These are phyloP conservation scores for Xerocomellus dryophilus DNA, from an alignment of 768 basidiomycete species.

Conservation along the genomic window DNA sequence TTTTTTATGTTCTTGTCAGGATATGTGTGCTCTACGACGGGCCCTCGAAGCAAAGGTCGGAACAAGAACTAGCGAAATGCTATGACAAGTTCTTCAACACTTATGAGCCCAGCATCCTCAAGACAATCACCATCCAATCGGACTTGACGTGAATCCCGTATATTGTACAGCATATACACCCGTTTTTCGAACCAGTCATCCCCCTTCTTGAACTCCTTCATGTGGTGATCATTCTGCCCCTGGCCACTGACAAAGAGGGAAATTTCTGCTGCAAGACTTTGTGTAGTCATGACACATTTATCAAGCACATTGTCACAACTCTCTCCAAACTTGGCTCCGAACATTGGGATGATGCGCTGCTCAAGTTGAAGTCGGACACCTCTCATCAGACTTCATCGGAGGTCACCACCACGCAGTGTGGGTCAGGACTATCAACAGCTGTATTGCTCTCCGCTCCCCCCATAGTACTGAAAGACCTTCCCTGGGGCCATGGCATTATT, in stretches of 20 bases:
- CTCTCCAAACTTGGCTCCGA: too few relatives aligned
- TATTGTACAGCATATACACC: background rate
- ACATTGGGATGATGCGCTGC: too few relatives aligned
- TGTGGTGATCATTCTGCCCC: background rate
- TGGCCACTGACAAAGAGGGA: background rate
- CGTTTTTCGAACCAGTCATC: background rate
- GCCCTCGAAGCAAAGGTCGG: background rate
- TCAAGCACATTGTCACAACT: background rate
- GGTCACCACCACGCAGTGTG: too few relatives aligned
- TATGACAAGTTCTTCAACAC: conserved; percentile 6
- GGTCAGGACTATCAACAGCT: too few relatives aligned
- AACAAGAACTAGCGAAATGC: background rate
- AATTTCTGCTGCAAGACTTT: background rate
- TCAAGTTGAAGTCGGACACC: too few relatives aligned
- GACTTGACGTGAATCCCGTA: background rate
- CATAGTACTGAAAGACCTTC: too few relatives aligned
- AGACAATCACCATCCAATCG: background rate
- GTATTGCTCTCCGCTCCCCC: too few relatives aligned
- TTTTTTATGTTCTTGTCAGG: background rate
- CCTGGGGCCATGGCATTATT: too few relatives aligned
- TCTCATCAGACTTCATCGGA: too few relatives aligned
- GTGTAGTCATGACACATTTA: too few relatives aligned
- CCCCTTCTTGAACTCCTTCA: background rate
- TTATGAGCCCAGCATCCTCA: background rate
- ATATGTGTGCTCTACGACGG: background rate